A percentile compares a stretch with the other conserved stretches of the same genome.
Evolutionary conservation across 306 rosid genomes (phyloP).

Genomic region (Sphenostylis stenocarpa): DNA sequence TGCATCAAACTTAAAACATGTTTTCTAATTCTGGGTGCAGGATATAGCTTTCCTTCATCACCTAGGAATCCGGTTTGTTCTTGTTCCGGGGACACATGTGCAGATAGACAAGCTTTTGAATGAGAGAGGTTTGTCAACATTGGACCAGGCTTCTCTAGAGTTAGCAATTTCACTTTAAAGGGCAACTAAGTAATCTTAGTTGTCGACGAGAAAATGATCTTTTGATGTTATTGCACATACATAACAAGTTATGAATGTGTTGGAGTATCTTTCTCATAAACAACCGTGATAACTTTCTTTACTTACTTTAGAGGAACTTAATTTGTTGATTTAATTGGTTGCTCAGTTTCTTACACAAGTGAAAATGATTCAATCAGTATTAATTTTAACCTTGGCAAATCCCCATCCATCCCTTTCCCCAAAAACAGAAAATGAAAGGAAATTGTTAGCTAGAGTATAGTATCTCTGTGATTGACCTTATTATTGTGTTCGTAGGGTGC

Average conservation of each 20-base stretch:
- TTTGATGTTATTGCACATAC: background rate
- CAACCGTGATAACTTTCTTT: too few relatives aligned
- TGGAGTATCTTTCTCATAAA: too few relatives aligned
- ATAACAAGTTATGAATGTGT: background rate
- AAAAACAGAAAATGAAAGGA: background rate
- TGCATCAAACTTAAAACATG: background rate
- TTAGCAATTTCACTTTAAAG: background rate
- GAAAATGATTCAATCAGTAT: background rate
- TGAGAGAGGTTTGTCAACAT: slow-evolving; percentile 66
- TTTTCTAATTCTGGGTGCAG: slow-evolving; percentile 48
- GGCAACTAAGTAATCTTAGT: background rate
- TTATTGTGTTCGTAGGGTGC: slow-evolving; percentile 64
- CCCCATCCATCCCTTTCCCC: background rate
- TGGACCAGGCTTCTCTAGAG: background rate
- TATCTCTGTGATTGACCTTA: slow-evolving; percentile 20
- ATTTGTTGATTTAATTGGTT: too few relatives aligned
- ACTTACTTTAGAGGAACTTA: too few relatives aligned
- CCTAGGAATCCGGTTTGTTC: slow-evolving; percentile 84
- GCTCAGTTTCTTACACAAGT: too few relatives aligned
- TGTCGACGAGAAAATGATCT: too few relatives aligned
- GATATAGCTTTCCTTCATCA: slow-evolving; percentile 98
- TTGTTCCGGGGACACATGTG: slow-evolving; percentile 91
- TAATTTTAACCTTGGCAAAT: background rate
- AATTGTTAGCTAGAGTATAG: background rate
- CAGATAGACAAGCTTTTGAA: slow-evolving; percentile 79